Conservation (phyloP, 176 grass and related monocot genomes). For the Triticum dicoccoides region DNA sequence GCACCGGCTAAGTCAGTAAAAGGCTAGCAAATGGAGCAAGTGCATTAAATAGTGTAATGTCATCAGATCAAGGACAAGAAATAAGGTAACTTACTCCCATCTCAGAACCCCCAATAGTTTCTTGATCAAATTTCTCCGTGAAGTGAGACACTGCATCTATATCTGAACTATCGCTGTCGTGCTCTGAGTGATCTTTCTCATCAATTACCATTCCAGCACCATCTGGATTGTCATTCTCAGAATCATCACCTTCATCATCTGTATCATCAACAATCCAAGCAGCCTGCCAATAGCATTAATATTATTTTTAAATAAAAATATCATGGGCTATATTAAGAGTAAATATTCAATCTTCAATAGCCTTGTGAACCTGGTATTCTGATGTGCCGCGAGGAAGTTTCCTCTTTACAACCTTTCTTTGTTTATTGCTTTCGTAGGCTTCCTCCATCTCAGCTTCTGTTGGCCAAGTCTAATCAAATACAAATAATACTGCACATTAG, state of each 20-base stretch:
- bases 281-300: conserved; percentile 54
- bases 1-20: neutral
- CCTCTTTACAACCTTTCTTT: conserved; percentile 62
- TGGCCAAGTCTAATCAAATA: conserved; percentile 86
- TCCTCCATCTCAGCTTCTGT: conserved; percentile 41
- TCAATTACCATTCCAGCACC: conserved; percentile 75
- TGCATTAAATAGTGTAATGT: conserved; percentile 7
- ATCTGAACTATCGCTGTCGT: conserved; percentile 55
- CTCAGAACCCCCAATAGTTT: conserved; percentile 69
- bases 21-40: neutral
- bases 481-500: conserved; percentile 30
- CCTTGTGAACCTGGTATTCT: conserved; percentile 78
- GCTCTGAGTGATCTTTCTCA: conserved; percentile 40
- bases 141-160: conserved; percentile 57
- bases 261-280: conserved; percentile 90
- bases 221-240: conserved; percentile 49
- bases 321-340: neutral
- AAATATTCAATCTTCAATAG: neutral
- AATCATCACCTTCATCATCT: conserved; percentile 62
- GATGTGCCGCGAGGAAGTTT: conserved; percentile 89
- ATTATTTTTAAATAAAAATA: conserved; percentile 5
- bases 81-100: conserved; percentile 79
- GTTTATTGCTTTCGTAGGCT: conserved; percentile 50
- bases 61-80: conserved; percentile 20
- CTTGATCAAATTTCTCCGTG: conserved; percentile 68